phyloP scores from a whole-genome alignment of 352 stramenopile genomes.

The Globisporangium parvum region DNA sequence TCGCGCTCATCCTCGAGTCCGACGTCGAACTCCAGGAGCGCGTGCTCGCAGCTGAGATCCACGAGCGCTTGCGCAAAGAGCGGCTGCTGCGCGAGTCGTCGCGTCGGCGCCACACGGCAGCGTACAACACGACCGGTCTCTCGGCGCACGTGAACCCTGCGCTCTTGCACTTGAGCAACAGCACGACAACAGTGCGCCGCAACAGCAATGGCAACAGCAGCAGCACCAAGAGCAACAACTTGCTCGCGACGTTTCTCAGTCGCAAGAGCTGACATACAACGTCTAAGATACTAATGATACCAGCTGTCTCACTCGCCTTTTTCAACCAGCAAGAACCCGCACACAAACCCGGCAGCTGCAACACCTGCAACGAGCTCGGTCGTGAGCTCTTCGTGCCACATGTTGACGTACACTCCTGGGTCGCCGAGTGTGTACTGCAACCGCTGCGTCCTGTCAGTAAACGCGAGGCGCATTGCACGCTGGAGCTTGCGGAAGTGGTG shows the following conservation, averaged over 20 bases:
- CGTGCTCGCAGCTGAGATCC: constrained; percentile 31
- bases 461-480: constrained; percentile 37
- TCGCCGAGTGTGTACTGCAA: constrained; percentile 39
- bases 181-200: constrained; percentile 12
- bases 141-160: constrained; percentile 13
- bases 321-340: constrained; percentile 50
- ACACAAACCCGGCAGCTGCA: constrained; percentile 35
- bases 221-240: constrained; percentile 1
- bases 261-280: constrained; percentile 12
- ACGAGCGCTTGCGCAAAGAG: constrained; percentile 38
- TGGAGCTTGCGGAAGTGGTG: constrained; percentile 50
- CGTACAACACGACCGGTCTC: constrained; percentile 18
- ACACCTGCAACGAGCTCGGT: constrained; percentile 45
- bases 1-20: constrained; percentile 25
- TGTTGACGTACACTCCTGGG: constrained; percentile 21
- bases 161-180: constrained; percentile 13
- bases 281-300: not conserved
- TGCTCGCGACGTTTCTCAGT: constrained; percentile 11
- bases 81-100: constrained; percentile 31
- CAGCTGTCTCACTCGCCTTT: constrained; percentile 20
- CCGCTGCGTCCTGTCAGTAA: constrained; percentile 22
- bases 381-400: constrained; percentile 35
- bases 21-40: constrained; percentile 33
- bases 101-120: constrained; percentile 25
- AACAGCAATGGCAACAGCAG: not conserved